A percentile compares a stretch with the other conserved stretches of the same genome.
Conservation (phyloP, 2,329 filamentous ascomycete genomes). For the Xylaria sp. region DNA sequence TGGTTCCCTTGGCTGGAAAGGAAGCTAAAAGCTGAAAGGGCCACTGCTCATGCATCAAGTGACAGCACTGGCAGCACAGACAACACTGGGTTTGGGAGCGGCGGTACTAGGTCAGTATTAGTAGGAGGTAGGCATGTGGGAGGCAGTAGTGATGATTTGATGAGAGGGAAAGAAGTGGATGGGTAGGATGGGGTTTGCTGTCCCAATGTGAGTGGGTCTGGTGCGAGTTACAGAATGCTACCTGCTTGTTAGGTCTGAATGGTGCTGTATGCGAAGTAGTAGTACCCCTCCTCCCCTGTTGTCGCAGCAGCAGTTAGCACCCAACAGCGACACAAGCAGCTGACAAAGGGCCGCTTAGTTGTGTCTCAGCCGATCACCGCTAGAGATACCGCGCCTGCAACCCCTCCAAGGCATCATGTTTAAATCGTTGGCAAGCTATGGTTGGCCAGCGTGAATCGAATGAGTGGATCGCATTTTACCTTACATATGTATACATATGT, state of each 20-base stretch:
- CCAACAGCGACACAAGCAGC: constrained; percentile 4
- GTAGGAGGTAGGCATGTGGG: constrained; percentile 8
- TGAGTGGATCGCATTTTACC: background rate
- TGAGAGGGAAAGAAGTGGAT: constrained; percentile 30
- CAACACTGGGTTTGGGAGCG: constrained; percentile 5
- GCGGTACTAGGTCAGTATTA: constrained; percentile 1
- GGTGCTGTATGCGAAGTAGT: background rate
- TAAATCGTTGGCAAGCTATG: constrained; percentile 29
- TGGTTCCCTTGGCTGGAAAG: constrained; percentile 22
- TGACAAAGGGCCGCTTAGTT: constrained; percentile 13
- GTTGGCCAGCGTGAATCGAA: constrained; percentile 22
- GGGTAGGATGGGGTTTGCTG: constrained; percentile 27
- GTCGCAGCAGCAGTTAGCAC: constrained; percentile 16
- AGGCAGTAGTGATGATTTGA: constrained; percentile 35
- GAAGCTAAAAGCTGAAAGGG: constrained; percentile 30
- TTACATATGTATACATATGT: background rate
- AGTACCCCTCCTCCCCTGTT: constrained; percentile 19
- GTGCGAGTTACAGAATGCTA: background rate
- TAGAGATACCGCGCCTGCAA: background rate
- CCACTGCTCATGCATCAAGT: constrained; percentile 31
- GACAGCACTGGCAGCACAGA: constrained; percentile 18
- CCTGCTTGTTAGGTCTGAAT: background rate
- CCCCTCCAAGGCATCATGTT: constrained; percentile 9
- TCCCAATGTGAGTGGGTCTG: constrained; percentile 33
- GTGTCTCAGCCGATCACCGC: constrained; percentile 11